These are phyloP conservation scores for Chlorella vulgaris DNA, from an alignment of 139 green algal species.

Conservation along the genomic window DNA sequence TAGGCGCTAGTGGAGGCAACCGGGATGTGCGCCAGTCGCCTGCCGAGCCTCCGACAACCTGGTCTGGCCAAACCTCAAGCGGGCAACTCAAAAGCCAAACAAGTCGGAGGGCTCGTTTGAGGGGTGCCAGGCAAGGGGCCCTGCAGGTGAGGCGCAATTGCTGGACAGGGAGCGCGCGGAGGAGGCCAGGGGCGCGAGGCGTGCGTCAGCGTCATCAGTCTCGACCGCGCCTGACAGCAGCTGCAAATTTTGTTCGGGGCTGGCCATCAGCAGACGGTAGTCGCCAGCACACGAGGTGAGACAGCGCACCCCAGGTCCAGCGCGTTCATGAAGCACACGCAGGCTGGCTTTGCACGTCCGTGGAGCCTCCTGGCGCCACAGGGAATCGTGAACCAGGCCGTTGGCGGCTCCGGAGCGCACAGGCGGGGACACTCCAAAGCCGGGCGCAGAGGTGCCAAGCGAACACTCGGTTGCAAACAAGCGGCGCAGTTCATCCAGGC, in stretches of 20 bases:
- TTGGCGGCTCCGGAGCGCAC: conserved; percentile 15
- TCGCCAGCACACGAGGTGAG: conserved; percentile 19
- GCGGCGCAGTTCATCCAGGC: conserved; percentile 18
- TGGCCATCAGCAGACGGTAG: conserved; percentile 28
- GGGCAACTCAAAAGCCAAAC: conserved; percentile 23
- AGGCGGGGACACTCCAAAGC: conserved; percentile 26
- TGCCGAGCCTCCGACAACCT: too few species aligned
- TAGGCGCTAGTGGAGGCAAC: too few species aligned
- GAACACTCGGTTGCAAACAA: conserved; percentile 22
- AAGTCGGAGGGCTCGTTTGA: conserved; percentile 8
- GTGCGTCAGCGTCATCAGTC: not conserved
- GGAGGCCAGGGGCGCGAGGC: not conserved
- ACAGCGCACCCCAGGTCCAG: conserved; percentile 8
- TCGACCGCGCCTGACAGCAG: conserved; percentile 19
- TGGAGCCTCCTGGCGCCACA: conserved; percentile 20
- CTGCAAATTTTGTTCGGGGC: conserved; percentile 4
- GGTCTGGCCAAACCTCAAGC: too few species aligned
- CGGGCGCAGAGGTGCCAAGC: conserved; percentile 14
- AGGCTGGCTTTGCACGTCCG: conserved; percentile 22
- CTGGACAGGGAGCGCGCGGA: not conserved
- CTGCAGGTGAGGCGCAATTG: not conserved
- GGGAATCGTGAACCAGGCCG: conserved; percentile 19
- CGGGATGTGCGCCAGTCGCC: too few species aligned
- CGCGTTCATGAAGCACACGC: conserved; percentile 20
- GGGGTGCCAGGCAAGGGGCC: not conserved